Evolutionary conservation across 441 rosid genomes (phyloP).

Genomic region (Populus hybrid): DNA sequence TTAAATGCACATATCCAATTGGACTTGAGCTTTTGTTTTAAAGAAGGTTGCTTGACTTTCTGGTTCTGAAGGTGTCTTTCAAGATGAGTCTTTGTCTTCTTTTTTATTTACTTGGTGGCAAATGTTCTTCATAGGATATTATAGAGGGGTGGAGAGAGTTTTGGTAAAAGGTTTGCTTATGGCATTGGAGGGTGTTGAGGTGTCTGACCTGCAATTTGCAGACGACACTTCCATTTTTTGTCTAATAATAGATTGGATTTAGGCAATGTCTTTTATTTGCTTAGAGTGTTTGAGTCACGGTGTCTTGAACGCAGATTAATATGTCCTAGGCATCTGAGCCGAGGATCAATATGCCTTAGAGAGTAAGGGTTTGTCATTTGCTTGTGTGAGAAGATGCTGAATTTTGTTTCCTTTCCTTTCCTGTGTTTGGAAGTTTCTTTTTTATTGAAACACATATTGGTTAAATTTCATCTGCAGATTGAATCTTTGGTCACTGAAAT

Average conservation of each 20-base stretch:
- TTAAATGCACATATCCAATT: not conserved
- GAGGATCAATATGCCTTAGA: not conserved
- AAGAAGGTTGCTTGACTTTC: not conserved
- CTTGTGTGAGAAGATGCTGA: no score
- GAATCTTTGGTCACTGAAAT: conserved; percentile 65
- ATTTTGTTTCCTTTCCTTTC: no score
- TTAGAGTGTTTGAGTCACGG: not conserved
- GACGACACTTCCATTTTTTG: not conserved
- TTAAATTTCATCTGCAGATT: conserved; percentile 43
- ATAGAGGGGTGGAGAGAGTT: not conserved
- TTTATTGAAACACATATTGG: not conserved
- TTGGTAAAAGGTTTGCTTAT: not conserved
- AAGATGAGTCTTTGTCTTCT: not conserved
- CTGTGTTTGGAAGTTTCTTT: not conserved
- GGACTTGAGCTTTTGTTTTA: not conserved
- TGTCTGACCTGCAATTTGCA: not conserved
- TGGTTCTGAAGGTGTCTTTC: not conserved
- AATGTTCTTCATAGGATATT: not conserved
- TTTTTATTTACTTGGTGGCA: not conserved
- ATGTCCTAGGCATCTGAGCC: not conserved
- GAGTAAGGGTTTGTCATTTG: no score
- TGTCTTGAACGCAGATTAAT: no score
- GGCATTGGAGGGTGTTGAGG: not conserved
- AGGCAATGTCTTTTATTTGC: not conserved
- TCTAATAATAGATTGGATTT: not conserved